These are phyloP conservation scores for Pythium utonaiense DNA, from an alignment of 352 stramenopile species.

Conservation along the genomic window DNA sequence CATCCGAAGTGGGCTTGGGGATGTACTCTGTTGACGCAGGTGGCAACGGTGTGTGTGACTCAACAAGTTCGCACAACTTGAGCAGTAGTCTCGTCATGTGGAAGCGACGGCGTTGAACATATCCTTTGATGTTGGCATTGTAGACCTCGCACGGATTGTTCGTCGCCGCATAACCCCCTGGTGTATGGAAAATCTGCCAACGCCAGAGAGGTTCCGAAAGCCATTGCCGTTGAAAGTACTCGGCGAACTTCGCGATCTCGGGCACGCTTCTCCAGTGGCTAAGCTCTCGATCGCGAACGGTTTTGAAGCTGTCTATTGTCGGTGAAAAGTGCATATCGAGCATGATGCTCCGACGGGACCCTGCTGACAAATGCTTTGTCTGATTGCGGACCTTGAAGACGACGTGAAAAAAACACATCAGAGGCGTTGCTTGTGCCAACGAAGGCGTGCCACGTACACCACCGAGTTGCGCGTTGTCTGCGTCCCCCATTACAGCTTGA, in stretches of 20 bases:
- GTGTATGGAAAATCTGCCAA: slow-evolving; percentile 7
- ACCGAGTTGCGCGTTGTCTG: not conserved
- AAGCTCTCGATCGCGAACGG: not conserved
- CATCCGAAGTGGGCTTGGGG: not conserved
- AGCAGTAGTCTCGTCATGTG: slow-evolving; percentile 5
- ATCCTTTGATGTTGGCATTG: slow-evolving; percentile 7
- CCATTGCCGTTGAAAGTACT: slow-evolving; percentile 6
- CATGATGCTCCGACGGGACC: not conserved
- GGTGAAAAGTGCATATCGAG: not conserved
- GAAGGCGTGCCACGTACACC: not conserved
- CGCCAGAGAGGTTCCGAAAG: not conserved
- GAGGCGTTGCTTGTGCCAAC: not conserved
- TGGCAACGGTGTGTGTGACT: not conserved
- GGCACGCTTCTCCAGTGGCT: not conserved
- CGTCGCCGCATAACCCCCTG: slow-evolving; percentile 2
- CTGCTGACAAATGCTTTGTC: not conserved
- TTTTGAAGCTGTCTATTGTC: not conserved
- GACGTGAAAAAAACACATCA: slow-evolving; percentile 4
- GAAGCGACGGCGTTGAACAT: not conserved
- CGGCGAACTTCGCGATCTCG: not conserved
- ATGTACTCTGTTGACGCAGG: not conserved
- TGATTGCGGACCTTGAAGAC: slow-evolving; percentile 1
- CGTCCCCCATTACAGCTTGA: not conserved
- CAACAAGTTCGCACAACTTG: not conserved
- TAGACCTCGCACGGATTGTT: slow-evolving; percentile 10